A percentile compares a stretch with the other conserved stretches of the same genome.
Evolutionary conservation across 2,329 filamentous ascomycete species (phyloP).

Genomic region (Ceratocystis lukuohia): DNA sequence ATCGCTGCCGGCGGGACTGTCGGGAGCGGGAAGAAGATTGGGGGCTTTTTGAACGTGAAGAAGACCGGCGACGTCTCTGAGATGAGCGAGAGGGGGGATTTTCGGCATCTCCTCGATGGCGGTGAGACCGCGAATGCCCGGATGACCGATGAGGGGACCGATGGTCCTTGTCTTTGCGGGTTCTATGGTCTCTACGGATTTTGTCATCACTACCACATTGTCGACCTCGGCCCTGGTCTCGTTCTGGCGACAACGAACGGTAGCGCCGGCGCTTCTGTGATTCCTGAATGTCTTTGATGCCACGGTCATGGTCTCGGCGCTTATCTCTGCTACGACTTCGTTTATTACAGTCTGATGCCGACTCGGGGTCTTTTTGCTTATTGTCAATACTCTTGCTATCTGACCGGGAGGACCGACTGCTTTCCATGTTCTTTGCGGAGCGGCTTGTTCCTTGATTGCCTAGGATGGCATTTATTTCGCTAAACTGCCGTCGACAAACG

Average conservation of each 20-base stretch:
- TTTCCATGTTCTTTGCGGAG: slow-evolving; percentile 16
- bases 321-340: neutral
- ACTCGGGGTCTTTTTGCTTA: slow-evolving; percentile 16
- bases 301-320: neutral
- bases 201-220: neutral
- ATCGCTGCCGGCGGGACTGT: neutral
- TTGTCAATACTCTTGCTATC: slow-evolving; percentile 17
- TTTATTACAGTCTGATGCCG: neutral
- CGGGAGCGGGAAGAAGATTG: neutral
- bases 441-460: slow-evolving; percentile 23
- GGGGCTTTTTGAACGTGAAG: neutral
- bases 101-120: neutral
- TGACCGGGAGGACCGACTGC: neutral
- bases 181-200: neutral
- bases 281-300: neutral
- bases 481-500: slow-evolving; percentile 40
- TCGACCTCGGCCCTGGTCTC: neutral
- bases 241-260: neutral
- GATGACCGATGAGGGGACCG: neutral
- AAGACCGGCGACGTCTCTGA: slow-evolving; percentile 3
- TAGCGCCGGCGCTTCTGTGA: neutral
- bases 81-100: neutral
- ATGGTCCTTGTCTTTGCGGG: neutral
- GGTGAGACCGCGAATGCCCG: neutral
- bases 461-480: slow-evolving; percentile 46